Evolutionary conservation across 2,329 filamentous ascomycete species (phyloP), one percentile per base, ranked within the genome.

Genomic region (Furcasterigmium furcatum): DNA sequence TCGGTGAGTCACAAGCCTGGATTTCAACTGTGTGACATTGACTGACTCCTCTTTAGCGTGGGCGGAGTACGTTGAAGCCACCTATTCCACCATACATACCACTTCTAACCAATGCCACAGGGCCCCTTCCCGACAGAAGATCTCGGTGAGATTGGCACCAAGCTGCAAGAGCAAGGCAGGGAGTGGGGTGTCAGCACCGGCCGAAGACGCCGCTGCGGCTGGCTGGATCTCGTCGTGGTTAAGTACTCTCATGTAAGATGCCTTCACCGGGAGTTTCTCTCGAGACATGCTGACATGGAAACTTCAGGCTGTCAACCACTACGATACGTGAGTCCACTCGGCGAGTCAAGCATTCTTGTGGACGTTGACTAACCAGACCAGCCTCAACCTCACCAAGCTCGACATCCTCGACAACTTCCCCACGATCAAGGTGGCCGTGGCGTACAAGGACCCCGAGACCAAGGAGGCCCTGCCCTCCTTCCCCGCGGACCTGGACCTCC

Each of bases 321-420:
- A 35, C 41, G 30, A 34, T 13, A 24, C 41, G 34, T 36, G 18
- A 36, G 34, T 18, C 5, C 34, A 34, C 18, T 27, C 24, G 7
- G 24, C 7, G 12, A 18, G 7, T 2, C 34, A 20, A 16, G 10
- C 30, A 6, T 9, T n/a, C 34, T 18, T 10, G 18, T 10, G n/a
- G 4, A 36, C 30, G 14, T 19, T 9, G 34, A 36, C 34, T 18
- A 36, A 19, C 16, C n/a, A 18, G 16, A 36, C 14, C 34, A 36
- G 34, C 19, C 27, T 43, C 18, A 43, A 43, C 21, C 41, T 43
- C 29, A 43, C 41, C 18, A 43, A 43, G 65, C 75, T 88, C 19
- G 84, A 88, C 55, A 76, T 90, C 30, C 74, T 91, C 14, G 87
- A 91, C 61, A 79, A 79, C 25, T 90, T 95, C 61, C 73, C 79